Evolutionary conservation across 257 asterid genomes (phyloP).

Genomic region (Fraxinus americana): DNA sequence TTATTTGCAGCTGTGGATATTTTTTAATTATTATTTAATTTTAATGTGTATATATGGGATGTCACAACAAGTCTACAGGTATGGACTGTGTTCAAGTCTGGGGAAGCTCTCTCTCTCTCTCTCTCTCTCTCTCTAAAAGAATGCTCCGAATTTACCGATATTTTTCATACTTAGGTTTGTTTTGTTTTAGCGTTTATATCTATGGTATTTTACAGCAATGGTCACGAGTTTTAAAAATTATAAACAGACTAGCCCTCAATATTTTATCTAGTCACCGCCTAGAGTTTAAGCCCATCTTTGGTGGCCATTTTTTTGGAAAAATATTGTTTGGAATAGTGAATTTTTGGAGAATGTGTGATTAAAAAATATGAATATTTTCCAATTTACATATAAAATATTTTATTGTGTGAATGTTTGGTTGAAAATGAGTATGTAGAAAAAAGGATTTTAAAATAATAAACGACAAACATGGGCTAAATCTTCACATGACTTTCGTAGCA

Average conservation of each 20-base stretch:
- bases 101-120: slow-evolving; percentile 15
- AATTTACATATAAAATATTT: too few relatives aligned
- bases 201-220: not conserved
- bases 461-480: too few relatives aligned
- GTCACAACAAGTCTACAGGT: slow-evolving; percentile 38
- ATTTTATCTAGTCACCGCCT: too few relatives aligned
- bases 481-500: too few relatives aligned
- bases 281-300: too few relatives aligned
- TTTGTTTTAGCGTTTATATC: not conserved
- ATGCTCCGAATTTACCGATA: slow-evolving; percentile 40
- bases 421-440: too few relatives aligned
- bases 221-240: not conserved
- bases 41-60: not conserved
- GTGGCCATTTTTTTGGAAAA: too few relatives aligned
- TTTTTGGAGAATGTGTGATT: too few relatives aligned
- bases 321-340: too few relatives aligned
- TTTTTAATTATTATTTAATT: not conserved
- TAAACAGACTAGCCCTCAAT: not conserved
- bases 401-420: too few relatives aligned
- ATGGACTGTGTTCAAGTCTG: slow-evolving; percentile 46
- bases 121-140: slow-evolving; percentile 17
- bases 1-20: not conserved
- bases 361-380: too few relatives aligned
- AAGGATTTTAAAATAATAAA: too few relatives aligned
- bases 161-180: slow-evolving; percentile 28